phyloP scores from a whole-genome alignment of 176 grass and related monocot species.

The Eragrostis curvula region DNA sequence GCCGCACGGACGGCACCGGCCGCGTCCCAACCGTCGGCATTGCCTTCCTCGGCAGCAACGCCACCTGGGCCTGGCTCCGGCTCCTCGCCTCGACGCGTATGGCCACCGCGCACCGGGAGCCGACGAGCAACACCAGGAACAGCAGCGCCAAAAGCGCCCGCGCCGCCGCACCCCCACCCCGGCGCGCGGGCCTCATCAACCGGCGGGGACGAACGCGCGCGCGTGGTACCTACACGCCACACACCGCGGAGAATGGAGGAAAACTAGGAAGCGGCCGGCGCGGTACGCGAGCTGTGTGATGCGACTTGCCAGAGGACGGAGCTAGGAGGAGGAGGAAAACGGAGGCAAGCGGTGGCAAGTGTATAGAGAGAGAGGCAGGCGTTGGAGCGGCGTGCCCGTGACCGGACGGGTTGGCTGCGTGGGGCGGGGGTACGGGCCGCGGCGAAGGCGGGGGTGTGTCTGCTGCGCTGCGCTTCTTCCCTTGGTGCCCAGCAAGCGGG shows the following conservation, averaged over 20 bases:
- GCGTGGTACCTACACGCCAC: neutral
- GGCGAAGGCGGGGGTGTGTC: slow-evolving; percentile 30
- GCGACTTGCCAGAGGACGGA: neutral
- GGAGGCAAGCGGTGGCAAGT: neutral
- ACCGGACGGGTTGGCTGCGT: neutral
- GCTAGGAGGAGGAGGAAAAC: neutral
- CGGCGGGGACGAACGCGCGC: neutral
- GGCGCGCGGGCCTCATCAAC: slow-evolving; percentile 34
- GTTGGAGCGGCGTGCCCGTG: neutral
- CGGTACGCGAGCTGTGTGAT: too few relatives aligned
- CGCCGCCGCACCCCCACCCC: slow-evolving; percentile 1
- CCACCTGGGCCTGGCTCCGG: neutral
- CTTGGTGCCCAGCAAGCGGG: too few relatives aligned
- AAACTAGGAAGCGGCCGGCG: neutral
- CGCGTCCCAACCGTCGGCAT: slow-evolving; percentile 13
- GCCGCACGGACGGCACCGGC: neutral
- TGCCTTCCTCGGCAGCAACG: neutral
- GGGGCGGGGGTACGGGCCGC: slow-evolving; percentile 27
- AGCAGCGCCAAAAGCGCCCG: neutral
- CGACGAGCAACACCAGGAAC: neutral
- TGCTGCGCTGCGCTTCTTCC: too few relatives aligned
- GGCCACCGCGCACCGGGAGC: neutral
- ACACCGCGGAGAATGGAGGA: too few relatives aligned
- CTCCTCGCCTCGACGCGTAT: neutral
- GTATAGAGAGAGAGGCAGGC: neutral